phyloP scores from a whole-genome alignment of 345 rosid genomes.

The Psidium friedrichsthalianum region DNA sequence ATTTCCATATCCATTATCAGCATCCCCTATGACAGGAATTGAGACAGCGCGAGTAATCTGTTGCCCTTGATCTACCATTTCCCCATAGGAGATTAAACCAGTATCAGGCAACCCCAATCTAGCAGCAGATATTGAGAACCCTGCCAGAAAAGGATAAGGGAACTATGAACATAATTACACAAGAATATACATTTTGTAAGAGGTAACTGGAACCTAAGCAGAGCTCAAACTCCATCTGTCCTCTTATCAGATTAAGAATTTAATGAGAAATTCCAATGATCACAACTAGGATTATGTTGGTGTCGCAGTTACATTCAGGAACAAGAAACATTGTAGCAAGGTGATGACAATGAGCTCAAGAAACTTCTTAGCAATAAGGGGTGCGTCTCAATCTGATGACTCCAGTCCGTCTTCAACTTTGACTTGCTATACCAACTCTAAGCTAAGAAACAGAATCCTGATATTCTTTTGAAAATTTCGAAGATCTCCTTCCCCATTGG shows the following conservation, averaged over 20 bases:
- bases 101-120: conserved; percentile 67
- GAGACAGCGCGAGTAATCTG: conserved; percentile 66
- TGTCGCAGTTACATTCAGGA: background rate
- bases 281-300: background rate
- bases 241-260: background rate
- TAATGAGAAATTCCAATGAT: background rate
- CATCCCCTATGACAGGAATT: conserved; percentile 83
- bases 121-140: conserved; percentile 79
- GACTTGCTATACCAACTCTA: background rate
- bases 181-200: background rate
- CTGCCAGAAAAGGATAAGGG: conserved; percentile 20
- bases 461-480: background rate
- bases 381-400: background rate
- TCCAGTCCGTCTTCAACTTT: background rate
- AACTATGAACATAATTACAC: background rate
- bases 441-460: background rate
- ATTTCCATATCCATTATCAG: conserved; percentile 76
- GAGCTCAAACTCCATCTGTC: background rate
- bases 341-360: background rate
- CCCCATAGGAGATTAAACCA: conserved; percentile 73
- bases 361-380: background rate
- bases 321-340: background rate
- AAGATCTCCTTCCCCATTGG: background rate
- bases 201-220: background rate
- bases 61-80: conserved; percentile 82